These are phyloP conservation scores for Ustilago hordei DNA, from an alignment of 1,284 basidiomycete species.

Conservation along the genomic window DNA sequence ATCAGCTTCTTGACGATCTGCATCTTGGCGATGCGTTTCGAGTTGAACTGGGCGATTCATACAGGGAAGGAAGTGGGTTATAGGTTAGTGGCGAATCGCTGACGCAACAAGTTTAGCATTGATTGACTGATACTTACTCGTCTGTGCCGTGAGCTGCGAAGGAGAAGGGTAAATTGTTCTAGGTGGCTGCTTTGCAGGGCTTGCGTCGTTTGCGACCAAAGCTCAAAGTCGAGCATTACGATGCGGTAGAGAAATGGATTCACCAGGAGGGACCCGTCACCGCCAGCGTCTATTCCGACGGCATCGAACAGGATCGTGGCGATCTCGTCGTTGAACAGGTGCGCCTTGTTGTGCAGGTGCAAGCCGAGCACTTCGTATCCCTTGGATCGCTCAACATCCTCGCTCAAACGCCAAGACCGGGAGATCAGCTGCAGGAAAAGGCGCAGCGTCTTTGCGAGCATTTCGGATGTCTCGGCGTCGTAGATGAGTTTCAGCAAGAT, in stretches of 20 bases:
- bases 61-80: neutral
- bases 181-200: slow-evolving; percentile 83
- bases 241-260: slow-evolving; percentile 85
- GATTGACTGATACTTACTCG: slow-evolving; percentile 3
- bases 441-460: slow-evolving; percentile 79
- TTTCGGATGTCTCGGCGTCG: slow-evolving; percentile 74
- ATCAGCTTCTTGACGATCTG: slow-evolving; percentile 80
- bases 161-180: slow-evolving; percentile 81
- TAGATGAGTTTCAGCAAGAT: slow-evolving; percentile 79
- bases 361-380: slow-evolving; percentile 83
- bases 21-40: slow-evolving; percentile 62
- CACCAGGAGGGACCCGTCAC: slow-evolving; percentile 74
- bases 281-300: slow-evolving; percentile 77
- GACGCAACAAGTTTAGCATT: neutral
- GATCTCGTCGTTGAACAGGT: slow-evolving; percentile 80
- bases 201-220: slow-evolving; percentile 81
- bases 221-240: slow-evolving; percentile 87
- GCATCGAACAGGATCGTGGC: slow-evolving; percentile 85
- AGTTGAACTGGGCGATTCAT: slow-evolving; percentile 40
- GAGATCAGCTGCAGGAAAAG: slow-evolving; percentile 82
- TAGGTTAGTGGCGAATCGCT: neutral
- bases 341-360: slow-evolving; percentile 79
- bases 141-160: slow-evolving; percentile 76
- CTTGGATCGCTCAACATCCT: slow-evolving; percentile 58
- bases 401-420: slow-evolving; percentile 80